A percentile compares a stretch with the other conserved stretches of the same genome.
Conservation (phyloP, 495 filamentous ascomycete genomes). For the Xylaria bambusicola region DNA sequence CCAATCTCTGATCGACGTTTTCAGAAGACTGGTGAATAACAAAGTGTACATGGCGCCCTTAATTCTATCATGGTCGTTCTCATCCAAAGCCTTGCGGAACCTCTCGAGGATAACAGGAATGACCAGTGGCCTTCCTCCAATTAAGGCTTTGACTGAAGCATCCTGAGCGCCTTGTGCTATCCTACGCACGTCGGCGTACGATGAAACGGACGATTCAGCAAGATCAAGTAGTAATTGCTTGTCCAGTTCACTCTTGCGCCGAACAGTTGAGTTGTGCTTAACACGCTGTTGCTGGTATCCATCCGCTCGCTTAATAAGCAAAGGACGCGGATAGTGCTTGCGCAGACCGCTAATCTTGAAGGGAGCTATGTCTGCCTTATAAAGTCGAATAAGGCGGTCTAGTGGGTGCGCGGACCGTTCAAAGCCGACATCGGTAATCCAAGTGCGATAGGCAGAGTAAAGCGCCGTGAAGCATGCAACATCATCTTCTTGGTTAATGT, state of each 20-base stretch:
- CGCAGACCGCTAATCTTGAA: conserved; percentile 93
- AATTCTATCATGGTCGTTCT: conserved; percentile 82
- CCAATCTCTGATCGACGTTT: conserved; percentile 87
- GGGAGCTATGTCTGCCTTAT: conserved; percentile 79
- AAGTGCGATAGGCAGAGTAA: conserved; percentile 90
- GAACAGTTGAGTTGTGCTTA: conserved; percentile 85
- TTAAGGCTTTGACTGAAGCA: conserved; percentile 88
- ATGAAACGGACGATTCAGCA: conserved; percentile 86
- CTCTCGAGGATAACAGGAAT: conserved; percentile 82
- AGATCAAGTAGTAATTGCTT: conserved; percentile 82
- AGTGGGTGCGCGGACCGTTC: conserved; percentile 92
- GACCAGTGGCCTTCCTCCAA: conserved; percentile 81
- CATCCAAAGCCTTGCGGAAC: conserved; percentile 77
- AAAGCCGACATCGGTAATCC: conserved; percentile 96
- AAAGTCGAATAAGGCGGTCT: conserved; percentile 79
- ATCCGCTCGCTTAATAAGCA: conserved; percentile 85
- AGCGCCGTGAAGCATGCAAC: conserved; percentile 91
- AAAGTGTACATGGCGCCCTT: conserved; percentile 92
- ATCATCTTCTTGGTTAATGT: conserved; percentile 86
- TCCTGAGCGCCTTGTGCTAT: conserved; percentile 91
- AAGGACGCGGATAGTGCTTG: conserved; percentile 87
- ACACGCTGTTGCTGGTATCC: conserved; percentile 93
- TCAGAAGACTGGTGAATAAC: conserved; percentile 84
- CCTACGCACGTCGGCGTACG: conserved; percentile 91
- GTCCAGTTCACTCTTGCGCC: conserved; percentile 82